Conservation (phyloP, 768 basidiomycete species). For the Mycena rosella region DNA sequence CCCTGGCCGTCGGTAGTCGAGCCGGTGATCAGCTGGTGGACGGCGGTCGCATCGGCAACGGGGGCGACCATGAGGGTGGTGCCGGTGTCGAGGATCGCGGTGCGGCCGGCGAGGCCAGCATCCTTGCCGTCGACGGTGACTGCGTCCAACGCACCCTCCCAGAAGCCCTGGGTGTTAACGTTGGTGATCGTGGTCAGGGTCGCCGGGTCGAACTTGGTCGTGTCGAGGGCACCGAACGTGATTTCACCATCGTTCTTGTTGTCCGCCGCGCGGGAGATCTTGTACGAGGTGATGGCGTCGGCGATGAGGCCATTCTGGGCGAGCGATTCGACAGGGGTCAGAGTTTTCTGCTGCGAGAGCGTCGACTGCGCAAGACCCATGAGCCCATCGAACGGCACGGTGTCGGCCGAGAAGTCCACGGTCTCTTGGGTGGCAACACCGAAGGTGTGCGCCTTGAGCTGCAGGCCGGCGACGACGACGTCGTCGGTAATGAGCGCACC, state of each 20-base stretch:
- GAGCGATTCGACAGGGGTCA: slow-evolving; percentile 81
- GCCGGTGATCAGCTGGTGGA: slow-evolving; percentile 60
- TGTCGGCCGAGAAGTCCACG: slow-evolving; percentile 66
- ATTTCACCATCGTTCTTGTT: slow-evolving; percentile 81
- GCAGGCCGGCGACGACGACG: slow-evolving; percentile 72
- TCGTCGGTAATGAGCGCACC: slow-evolving; percentile 76
- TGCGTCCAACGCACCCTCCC: slow-evolving; percentile 77
- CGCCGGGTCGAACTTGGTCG: slow-evolving; percentile 70
- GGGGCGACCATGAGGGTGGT: slow-evolving; percentile 68
- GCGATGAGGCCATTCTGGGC: slow-evolving; percentile 68
- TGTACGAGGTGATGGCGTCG: slow-evolving; percentile 81
- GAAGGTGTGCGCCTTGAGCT: slow-evolving; percentile 70
- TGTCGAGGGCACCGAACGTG: slow-evolving; percentile 78
- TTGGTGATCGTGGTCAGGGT: slow-evolving; percentile 74
- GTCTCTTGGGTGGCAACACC: slow-evolving; percentile 75
- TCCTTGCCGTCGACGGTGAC: slow-evolving; percentile 70
- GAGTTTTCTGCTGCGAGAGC: slow-evolving; percentile 73
- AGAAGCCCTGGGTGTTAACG: slow-evolving; percentile 79
- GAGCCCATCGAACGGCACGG: slow-evolving; percentile 74
- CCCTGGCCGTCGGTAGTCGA: slow-evolving; percentile 59
- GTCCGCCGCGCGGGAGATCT: slow-evolving; percentile 81
- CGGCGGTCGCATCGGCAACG: slow-evolving; percentile 49
- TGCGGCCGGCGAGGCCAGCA: slow-evolving; percentile 67
- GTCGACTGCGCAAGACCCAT: slow-evolving; percentile 83
- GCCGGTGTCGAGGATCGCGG: slow-evolving; percentile 79